These are phyloP conservation scores for Citrus trifoliata DNA, from an alignment of 345 rosid species.

Conservation along the genomic window DNA sequence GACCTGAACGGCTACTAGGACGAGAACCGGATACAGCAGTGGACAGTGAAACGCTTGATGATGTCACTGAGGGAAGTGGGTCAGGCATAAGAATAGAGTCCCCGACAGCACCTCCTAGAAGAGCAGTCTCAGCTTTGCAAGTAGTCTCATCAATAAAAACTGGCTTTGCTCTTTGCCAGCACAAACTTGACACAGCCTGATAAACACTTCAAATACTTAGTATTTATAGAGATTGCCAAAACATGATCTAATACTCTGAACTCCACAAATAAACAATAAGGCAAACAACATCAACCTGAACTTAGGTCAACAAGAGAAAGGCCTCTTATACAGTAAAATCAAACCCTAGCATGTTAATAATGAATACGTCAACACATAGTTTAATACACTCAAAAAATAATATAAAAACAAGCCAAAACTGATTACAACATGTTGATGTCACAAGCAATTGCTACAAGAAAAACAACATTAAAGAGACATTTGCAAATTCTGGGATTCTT, in stretches of 20 bases:
- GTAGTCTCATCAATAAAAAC: slow-evolving; percentile 72
- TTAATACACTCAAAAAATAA: not conserved
- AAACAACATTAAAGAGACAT: not conserved
- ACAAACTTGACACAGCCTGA: slow-evolving; percentile 92
- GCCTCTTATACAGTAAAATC: not conserved
- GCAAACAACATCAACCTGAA: not conserved
- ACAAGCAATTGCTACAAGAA: not conserved
- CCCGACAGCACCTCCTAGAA: slow-evolving; percentile 80
- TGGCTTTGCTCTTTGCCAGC: slow-evolving; percentile 98
- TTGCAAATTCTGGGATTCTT: not conserved
- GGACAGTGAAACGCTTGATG: slow-evolving; percentile 50
- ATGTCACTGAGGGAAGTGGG: slow-evolving; percentile 77
- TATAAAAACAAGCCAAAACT: not conserved
- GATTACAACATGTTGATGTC: not conserved
- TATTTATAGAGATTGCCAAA: slow-evolving; percentile 16
- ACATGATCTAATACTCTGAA: slow-evolving; percentile 4
- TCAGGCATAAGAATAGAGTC: slow-evolving; percentile 97
- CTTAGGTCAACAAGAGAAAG: not conserved
- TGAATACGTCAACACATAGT: not conserved
- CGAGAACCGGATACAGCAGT: slow-evolving; percentile 49
- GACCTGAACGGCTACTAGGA: slow-evolving; percentile 31
- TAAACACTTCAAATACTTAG: slow-evolving; percentile 21
- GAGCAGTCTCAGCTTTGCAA: slow-evolving; percentile 82
- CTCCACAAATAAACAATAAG: not conserved
- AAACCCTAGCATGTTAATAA: not conserved